These are phyloP conservation scores for Echites panduratus DNA, from an alignment of 257 asterid genomes.

Conservation along the genomic window DNA sequence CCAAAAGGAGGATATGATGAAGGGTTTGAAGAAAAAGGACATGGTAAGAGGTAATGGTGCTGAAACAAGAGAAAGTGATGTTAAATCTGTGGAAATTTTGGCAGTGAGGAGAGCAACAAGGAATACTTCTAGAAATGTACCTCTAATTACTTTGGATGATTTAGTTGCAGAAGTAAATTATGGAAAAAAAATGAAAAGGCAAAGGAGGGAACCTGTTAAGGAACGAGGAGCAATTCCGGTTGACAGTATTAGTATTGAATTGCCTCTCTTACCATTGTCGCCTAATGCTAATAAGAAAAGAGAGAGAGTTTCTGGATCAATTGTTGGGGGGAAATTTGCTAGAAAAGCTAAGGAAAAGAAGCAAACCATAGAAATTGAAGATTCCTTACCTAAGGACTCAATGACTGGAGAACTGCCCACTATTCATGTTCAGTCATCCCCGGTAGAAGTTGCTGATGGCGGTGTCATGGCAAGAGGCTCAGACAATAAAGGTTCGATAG, in stretches of 20 bases:
- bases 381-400: constrained; percentile 21
- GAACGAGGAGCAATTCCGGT: constrained; percentile 19
- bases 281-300: constrained; percentile 14
- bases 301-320: constrained; percentile 12
- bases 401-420: constrained; percentile 12
- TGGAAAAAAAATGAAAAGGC: constrained; percentile 18
- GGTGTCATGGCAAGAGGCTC: constrained; percentile 8
- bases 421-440: constrained; percentile 17
- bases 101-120: constrained; percentile 38
- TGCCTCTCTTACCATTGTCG: constrained; percentile 18
- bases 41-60: constrained; percentile 12
- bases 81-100: constrained; percentile 7
- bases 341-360: constrained; percentile 18
- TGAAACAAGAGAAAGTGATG: constrained; percentile 16
- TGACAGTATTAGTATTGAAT: constrained; percentile 6
- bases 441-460: constrained; percentile 26
- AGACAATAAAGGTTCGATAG: neutral
- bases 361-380: constrained; percentile 20
- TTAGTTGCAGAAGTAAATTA: constrained; percentile 20
- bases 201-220: constrained; percentile 10
- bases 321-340: constrained; percentile 15
- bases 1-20: constrained; percentile 16
- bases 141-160: constrained; percentile 12
- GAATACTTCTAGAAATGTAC: constrained; percentile 23
- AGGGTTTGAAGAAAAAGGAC: constrained; percentile 11